Evolutionary conservation across 257 asterid species (phyloP), one percentile per base, ranked within the genome.

Genomic region (Solanum lycopersicoides): DNA sequence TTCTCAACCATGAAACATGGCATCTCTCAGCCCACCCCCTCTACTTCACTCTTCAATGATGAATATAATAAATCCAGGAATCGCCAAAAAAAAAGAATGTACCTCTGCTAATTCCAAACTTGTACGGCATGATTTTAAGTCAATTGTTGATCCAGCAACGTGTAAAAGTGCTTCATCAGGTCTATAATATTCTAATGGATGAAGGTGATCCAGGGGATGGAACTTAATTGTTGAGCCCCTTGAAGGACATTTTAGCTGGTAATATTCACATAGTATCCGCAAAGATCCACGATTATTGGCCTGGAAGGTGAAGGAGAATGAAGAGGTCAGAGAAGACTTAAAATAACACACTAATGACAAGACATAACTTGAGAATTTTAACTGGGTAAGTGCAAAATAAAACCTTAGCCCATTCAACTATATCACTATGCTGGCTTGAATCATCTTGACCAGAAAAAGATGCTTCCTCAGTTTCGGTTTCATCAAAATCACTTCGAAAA

Each of bases 361-460:
- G 84, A 28, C 63, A 82, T 34, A 86, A 71, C 83, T 56, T 20
- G 45, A 85, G 77, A 86, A 16, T 45, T 56, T 30, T 39, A 75
- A 86, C 71, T 21, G 30, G 71, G 20, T 12, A 53, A 30, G 42
- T 11, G 42, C 50, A 82, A 77, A 87, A 83, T 85, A 82, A 72
- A 88, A 97, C 99, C 99, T 97, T 97, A 10, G 99, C 99, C 99
- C 99, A 96, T 89, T 95, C 95, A 83, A 95, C 95, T 86, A 97
- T 93, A 88, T 95, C 99, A 84, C 94, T 92, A 83, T 95, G 95
- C 87, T 94, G 98, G 90, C 94, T 90, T 90, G 91, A 92, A 91
- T 91, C 88, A 87, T 95, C 99, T 92, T 91, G 98, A 82, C 99
- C 99, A 85, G 99, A 97, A 80, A 95, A 95, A 35, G 99, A 94